These are phyloP conservation scores for Oldenlandia corymbosa DNA, from an alignment of 257 asterid species.

Conservation along the genomic window DNA sequence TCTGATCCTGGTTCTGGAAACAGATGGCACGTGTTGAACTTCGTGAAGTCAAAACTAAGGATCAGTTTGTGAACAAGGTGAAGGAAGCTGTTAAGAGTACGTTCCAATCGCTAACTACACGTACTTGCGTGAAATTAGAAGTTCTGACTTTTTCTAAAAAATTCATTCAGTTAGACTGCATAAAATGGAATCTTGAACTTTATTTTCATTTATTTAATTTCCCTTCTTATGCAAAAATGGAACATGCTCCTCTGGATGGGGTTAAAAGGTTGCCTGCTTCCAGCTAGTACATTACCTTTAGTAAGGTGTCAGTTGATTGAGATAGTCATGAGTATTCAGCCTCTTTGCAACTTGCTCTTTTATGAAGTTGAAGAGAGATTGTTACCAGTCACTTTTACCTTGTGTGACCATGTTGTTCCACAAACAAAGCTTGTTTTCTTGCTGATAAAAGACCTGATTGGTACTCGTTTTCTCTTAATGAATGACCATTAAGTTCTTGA, in stretches of 20 bases:
- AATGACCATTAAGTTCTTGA: background rate
- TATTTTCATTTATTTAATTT: background rate
- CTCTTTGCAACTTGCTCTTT: background rate
- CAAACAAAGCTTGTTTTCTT: background rate
- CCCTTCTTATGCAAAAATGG: background rate
- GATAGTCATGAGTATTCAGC: background rate
- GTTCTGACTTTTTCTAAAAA: background rate
- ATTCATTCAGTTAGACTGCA: background rate
- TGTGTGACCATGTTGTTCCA: background rate
- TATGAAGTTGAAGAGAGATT: background rate
- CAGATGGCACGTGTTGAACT: constrained; percentile 80
- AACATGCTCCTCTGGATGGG: background rate
- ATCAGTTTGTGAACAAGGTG: constrained; percentile 56
- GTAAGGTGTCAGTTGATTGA: background rate
- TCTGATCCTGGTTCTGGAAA: constrained; percentile 3
- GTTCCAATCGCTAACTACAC: constrained; percentile 14
- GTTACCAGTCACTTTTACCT: background rate
- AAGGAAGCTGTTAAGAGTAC: constrained; percentile 71
- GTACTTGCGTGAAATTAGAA: background rate
- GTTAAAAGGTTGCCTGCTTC: background rate
- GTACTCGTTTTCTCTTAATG: background rate
- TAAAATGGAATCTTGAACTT: background rate
- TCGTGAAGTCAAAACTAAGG: constrained; percentile 50
- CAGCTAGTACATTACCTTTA: background rate
- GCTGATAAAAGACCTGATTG: background rate